Conservation (phyloP, 148 eudicot species). For the Talinum fruticosum region DNA sequence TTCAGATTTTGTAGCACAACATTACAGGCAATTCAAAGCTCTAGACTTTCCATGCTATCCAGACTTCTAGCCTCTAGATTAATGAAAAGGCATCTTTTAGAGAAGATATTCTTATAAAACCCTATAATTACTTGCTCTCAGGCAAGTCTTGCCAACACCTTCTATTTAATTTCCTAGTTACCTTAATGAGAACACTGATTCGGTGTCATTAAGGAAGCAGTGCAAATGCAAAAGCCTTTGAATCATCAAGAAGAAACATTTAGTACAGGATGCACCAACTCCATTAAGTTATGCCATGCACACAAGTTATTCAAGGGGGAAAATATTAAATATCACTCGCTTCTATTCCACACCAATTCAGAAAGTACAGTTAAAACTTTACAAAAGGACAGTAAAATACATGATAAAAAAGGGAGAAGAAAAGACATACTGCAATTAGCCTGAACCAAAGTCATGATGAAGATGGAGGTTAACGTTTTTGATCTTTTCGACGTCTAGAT, state of each 20-base stretch:
- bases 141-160: background rate
- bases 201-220: too few relatives aligned
- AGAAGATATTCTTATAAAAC: background rate
- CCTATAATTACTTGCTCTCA: background rate
- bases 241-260: background rate
- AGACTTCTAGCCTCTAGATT: background rate
- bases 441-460: background rate
- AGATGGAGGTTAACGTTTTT: conserved; percentile 39
- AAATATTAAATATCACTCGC: background rate
- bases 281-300: background rate
- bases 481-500: conserved; percentile 76
- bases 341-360: background rate
- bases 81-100: background rate
- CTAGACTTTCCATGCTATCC: too few relatives aligned
- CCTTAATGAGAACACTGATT: background rate
- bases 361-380: conserved; percentile 13
- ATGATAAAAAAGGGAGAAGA: conserved; percentile 10
- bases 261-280: background rate
- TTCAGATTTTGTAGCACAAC: background rate
- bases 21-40: background rate
- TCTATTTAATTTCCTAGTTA: too few relatives aligned
- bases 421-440: conserved; percentile 8
- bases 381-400: conserved; percentile 19
- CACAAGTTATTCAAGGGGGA: background rate
- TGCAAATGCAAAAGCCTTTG: too few relatives aligned